Percentiles rank a stretch among this genome's conserved stretches.
Evolutionary conservation across 768 basidiomycete genomes (phyloP).

Genomic region (Tulasnella sp.): DNA sequence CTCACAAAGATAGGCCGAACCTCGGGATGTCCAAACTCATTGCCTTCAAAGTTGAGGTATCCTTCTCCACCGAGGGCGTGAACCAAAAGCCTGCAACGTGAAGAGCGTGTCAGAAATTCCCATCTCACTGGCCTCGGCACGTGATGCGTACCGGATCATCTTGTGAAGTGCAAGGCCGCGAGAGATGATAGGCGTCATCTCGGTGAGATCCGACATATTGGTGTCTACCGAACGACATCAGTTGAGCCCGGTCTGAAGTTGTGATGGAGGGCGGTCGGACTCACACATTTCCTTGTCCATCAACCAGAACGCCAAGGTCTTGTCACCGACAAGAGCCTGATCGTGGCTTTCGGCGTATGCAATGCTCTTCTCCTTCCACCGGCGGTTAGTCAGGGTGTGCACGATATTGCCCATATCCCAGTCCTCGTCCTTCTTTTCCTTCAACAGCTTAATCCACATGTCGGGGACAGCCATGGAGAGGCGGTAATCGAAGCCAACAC

Average conservation of each 20-base stretch:
- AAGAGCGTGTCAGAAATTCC: neutral
- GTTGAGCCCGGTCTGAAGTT: neutral
- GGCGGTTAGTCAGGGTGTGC: constrained; percentile 86
- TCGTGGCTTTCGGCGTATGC: constrained; percentile 96
- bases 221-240: constrained; percentile 59
- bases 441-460: constrained; percentile 99
- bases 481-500: constrained; percentile 97
- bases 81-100: constrained; percentile 67
- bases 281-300: constrained; percentile 99
- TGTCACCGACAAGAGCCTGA: constrained; percentile 98
- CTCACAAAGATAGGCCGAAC: constrained; percentile 41
- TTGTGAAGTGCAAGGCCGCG: constrained; percentile 94
- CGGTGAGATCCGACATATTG: constrained; percentile 87
- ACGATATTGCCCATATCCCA: constrained; percentile 90
- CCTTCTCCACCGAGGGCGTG: constrained; percentile 96
- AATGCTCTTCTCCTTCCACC: constrained; percentile 87
- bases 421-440: constrained; percentile 81
- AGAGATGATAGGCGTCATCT: constrained; percentile 81
- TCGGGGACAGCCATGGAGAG: constrained; percentile 98
- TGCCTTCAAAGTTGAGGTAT: constrained; percentile 97
- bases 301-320: constrained; percentile 98
- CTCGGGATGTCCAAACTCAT: constrained; percentile 98
- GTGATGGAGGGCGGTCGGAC: constrained; percentile 38
- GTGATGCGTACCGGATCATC: constrained; percentile 81
- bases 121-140: constrained; percentile 8